These are phyloP conservation scores for Alnus rubra DNA, from an alignment of 306 rosid species.

Conservation along the genomic window DNA sequence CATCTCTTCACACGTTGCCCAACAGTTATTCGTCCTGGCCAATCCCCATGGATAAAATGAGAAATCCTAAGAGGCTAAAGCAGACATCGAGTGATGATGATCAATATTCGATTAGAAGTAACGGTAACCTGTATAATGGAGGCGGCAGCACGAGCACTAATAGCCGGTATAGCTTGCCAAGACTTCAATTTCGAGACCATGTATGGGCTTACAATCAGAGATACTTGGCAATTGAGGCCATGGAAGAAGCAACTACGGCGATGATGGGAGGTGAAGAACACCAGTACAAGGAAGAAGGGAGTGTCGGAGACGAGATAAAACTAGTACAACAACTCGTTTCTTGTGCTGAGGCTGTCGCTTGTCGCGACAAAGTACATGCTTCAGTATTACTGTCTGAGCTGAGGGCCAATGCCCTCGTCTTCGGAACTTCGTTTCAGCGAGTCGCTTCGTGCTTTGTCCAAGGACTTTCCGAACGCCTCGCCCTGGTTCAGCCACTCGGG, in stretches of 20 bases:
- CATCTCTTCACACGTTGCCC: slow-evolving; percentile 26
- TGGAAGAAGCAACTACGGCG: slow-evolving; percentile 55
- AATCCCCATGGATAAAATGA: slow-evolving; percentile 35
- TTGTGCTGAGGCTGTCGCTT: slow-evolving; percentile 90
- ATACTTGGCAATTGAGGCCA: slow-evolving; percentile 64
- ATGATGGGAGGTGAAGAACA: slow-evolving; percentile 31
- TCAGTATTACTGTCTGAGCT: slow-evolving; percentile 59
- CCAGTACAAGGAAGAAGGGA: slow-evolving; percentile 42
- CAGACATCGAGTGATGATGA: slow-evolving; percentile 20
- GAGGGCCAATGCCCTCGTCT: slow-evolving; percentile 61
- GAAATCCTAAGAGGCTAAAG: slow-evolving; percentile 50
- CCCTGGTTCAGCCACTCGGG: slow-evolving; percentile 56
- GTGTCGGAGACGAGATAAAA: slow-evolving; percentile 61
- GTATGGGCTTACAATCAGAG: slow-evolving; percentile 62
- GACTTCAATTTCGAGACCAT: slow-evolving; percentile 64
- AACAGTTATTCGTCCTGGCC: slow-evolving; percentile 17
- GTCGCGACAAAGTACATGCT: slow-evolving; percentile 73
- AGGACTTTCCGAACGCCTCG: slow-evolving; percentile 60
- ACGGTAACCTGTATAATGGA: neutral
- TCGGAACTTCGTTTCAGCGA: slow-evolving; percentile 79
- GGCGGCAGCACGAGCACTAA: neutral
- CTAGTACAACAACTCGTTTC: slow-evolving; percentile 81
- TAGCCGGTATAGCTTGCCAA: slow-evolving; percentile 34
- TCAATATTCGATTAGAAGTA: slow-evolving; percentile 18
- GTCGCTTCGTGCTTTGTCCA: slow-evolving; percentile 90